Base-by-base conservation (phyloP, 768 basidiomycete genomes). In the Russula vinacea region DNA sequence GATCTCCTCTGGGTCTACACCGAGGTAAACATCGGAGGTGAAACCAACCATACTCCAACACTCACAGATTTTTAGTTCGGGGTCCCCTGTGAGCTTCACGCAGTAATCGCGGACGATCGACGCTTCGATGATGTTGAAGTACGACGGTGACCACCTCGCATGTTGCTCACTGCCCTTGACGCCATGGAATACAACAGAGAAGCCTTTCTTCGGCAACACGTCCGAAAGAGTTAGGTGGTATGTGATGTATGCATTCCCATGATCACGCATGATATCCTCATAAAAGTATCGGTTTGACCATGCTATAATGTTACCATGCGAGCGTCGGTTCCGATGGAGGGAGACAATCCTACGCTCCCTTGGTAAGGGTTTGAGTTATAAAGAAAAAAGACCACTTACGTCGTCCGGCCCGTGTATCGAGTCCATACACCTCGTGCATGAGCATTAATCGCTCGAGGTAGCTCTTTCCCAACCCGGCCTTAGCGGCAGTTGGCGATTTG, bases 231-330 rank as follows among this genome's bases (percentile, higher is more conserved):
- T 58, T 29, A 74, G 63, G 33, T 67, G 55, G 59, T 70, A 61
- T 69, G 76, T 73, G 14, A 74, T 60, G 1, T 59, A 58, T 0
- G 65, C 62, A 26, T 73, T 69, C 2, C 71, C 78, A 47, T 68
- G 66, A 0, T 73, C 69, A 39, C 72, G 69, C 24, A 79, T 72
- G 9, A 73, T 76, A 40, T 70, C 69, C 11, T 69, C 67, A 67
- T 80, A 80, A 65, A 80, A 77, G 56, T 69, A 62, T n/a, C 78
- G 72, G 66, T 87, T 87, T 2, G 85, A 78, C 72, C 82, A 86
- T 1, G 75, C 62, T n/a, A 87, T 72, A 45, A 88, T 87, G 5
- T 76, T 75, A 22, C 51, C 61, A 16, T 69, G 68, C 1, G 68
- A 69, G 24, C 68, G 66, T 19, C 60, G 62, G 22, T 69, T 69